These are phyloP conservation scores for Kentomonas sorsogonicus DNA, from an alignment of 208 protist genomes.

Conservation along the genomic window DNA sequence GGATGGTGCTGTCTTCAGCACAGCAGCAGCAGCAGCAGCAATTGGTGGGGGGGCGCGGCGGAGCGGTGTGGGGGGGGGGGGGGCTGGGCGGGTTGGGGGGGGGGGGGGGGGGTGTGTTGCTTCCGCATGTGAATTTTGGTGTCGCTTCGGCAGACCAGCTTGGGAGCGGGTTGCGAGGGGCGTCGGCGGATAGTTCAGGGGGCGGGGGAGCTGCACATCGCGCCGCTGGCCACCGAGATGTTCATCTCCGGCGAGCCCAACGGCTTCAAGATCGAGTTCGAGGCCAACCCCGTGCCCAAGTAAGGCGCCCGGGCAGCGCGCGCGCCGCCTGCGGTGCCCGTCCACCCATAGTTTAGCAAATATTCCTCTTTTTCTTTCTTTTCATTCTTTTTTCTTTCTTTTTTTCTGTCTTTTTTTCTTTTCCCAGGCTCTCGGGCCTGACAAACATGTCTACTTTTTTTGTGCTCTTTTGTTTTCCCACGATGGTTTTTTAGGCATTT, in stretches of 20 bases:
- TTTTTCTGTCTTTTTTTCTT: conserved; percentile 15
- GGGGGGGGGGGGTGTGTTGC: no score
- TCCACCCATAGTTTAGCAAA: neutral
- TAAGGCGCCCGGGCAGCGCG: neutral
- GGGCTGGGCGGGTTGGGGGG: no score
- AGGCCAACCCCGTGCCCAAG: conserved; percentile 40
- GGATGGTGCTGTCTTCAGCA: no score
- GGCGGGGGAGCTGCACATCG: conserved; percentile 53
- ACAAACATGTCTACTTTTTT: no score
- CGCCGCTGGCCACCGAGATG: conserved; percentile 54
- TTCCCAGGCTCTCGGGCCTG: conserved; percentile 7
- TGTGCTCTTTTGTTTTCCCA: conserved; percentile 8
- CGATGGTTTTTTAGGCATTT: no score
- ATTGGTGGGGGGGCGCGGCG: no score
- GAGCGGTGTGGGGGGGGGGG: no score
- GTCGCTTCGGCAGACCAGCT: conserved; percentile 47
- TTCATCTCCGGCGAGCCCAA: conserved; percentile 74
- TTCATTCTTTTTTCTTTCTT: conserved; percentile 18
- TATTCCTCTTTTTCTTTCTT: conserved; percentile 11
- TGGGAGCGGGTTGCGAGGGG: conserved; percentile 38
- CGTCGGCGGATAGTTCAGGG: conserved; percentile 60
- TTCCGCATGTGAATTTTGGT: no score
- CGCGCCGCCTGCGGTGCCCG: neutral
- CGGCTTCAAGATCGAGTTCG: conserved; percentile 78
- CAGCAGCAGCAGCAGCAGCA: no score